A percentile compares a stretch with the other conserved stretches of the same genome.
Evolutionary conservation across 305 asterid genomes (phyloP).

Genomic region (Rubia occidens): DNA sequence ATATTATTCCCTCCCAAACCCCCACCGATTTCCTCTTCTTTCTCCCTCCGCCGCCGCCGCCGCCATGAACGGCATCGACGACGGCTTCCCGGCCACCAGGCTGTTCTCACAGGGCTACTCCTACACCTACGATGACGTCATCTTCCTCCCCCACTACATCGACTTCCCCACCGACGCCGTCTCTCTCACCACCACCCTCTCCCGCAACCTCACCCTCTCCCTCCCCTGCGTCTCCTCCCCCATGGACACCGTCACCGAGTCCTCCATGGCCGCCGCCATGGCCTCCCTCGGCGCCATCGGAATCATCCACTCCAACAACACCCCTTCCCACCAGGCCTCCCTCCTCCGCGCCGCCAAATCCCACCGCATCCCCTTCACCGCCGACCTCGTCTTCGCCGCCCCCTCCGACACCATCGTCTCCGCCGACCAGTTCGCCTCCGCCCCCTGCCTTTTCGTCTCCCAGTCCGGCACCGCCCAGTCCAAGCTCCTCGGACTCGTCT

Average conservation of each 20-base stretch:
- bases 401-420: slow-evolving; percentile 49
- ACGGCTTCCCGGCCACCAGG: slow-evolving; percentile 55
- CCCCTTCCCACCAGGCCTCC: slow-evolving; percentile 43
- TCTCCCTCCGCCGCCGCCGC: not conserved
- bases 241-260: slow-evolving; percentile 88
- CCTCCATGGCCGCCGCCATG: slow-evolving; percentile 90
- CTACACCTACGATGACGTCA: slow-evolving; percentile 85
- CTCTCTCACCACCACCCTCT: slow-evolving; percentile 61
- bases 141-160: slow-evolving; percentile 88
- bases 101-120: slow-evolving; percentile 86
- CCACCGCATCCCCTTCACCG: slow-evolving; percentile 53
- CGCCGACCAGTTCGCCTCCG: slow-evolving; percentile 39
- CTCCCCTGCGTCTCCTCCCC: slow-evolving; percentile 89
- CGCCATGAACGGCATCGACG: slow-evolving; percentile 21
- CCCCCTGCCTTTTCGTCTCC: slow-evolving; percentile 61
- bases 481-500: slow-evolving; percentile 49
- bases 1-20: not conserved
- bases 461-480: slow-evolving; percentile 41
- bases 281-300: slow-evolving; percentile 78
- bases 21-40: not conserved
- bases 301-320: slow-evolving; percentile 64
- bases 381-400: slow-evolving; percentile 39
- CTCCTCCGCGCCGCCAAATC: slow-evolving; percentile 56
- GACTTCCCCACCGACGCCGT: slow-evolving; percentile 84
- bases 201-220: slow-evolving; percentile 54